Conservation (phyloP, 2,329 filamentous ascomycete genomes). For the Cladobotryum mycophilum region DNA sequence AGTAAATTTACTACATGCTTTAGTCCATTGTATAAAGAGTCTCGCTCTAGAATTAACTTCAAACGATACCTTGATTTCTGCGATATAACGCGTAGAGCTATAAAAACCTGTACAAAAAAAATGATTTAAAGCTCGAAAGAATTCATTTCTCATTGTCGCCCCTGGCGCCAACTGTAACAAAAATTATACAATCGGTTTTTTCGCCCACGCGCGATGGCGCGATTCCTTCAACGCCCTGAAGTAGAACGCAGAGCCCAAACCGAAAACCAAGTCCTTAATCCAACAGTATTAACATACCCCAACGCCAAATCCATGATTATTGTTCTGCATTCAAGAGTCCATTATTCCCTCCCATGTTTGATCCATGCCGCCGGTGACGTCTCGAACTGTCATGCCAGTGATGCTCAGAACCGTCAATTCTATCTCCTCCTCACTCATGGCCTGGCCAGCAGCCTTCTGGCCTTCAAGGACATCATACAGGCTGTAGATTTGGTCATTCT, state of each 20-base stretch:
- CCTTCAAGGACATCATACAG: constrained; percentile 80
- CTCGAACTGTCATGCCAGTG: constrained; percentile 38
- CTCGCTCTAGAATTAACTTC: too few relatives aligned
- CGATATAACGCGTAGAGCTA: neutral
- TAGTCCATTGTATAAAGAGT: constrained; percentile 5
- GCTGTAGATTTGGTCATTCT: constrained; percentile 74
- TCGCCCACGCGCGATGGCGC: neutral
- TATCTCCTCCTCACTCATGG: constrained; percentile 56
- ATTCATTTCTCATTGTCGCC: neutral
- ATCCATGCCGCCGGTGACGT: constrained; percentile 32
- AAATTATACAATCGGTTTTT: neutral
- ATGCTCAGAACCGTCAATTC: constrained; percentile 58
- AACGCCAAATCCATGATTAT: constrained; percentile 18
- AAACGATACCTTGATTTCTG: too few relatives aligned
- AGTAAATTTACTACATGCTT: constrained; percentile 8
- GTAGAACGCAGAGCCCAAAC: neutral
- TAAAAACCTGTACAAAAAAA: neutral
- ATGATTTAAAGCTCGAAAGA: neutral
- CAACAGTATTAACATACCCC: constrained; percentile 11
- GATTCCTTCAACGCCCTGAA: neutral
- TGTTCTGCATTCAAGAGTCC: constrained; percentile 16
- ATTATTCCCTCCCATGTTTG: constrained; percentile 38
- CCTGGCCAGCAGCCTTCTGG: constrained; percentile 59
- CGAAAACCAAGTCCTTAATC: neutral
- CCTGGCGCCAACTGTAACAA: neutral